Evolutionary conservation across 2,329 filamentous ascomycete species (phyloP).

Genomic region (Paracoccidioides brasiliensis): DNA sequence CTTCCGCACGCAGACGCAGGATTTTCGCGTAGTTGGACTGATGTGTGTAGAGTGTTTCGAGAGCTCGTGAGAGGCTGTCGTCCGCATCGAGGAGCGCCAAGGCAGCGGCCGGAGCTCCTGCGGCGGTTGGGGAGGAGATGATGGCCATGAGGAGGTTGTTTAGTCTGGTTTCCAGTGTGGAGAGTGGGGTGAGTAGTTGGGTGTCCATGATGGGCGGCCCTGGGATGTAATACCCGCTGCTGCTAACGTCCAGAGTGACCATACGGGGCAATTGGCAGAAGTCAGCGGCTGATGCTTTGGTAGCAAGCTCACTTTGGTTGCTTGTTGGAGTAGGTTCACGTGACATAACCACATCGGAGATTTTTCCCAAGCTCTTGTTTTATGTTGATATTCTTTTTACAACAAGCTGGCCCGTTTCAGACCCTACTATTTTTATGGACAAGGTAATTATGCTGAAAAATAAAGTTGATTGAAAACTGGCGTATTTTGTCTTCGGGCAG

Average conservation of each 20-base stretch:
- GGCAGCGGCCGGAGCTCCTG: constrained; percentile 30
- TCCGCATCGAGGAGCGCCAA: constrained; percentile 30
- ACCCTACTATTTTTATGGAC: too few species aligned
- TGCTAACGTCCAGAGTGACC: background rate
- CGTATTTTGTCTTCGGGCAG: too few species aligned
- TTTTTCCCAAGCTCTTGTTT: too few species aligned
- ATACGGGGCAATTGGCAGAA: background rate
- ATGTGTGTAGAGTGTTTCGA: constrained; percentile 31
- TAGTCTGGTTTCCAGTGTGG: constrained; percentile 30
- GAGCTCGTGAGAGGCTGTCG: constrained; percentile 28
- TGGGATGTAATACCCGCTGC: background rate
- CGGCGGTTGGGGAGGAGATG: constrained; percentile 32
- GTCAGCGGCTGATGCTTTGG: too few species aligned
- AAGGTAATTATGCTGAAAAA: too few species aligned
- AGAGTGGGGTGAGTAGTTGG: constrained; percentile 26
- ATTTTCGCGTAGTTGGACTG: constrained; percentile 34
- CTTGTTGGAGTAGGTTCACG: too few species aligned
- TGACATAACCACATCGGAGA: too few species aligned
- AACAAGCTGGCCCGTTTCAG: too few species aligned
- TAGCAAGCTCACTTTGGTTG: too few species aligned
- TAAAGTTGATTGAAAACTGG: too few species aligned
- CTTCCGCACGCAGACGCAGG: constrained; percentile 28
- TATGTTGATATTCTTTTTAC: too few species aligned
- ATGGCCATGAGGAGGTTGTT: constrained; percentile 30
- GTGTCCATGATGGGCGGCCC: constrained; percentile 24